Evolutionary conservation across 352 stramenopile species (phyloP), one percentile per base, ranked within the genome.

Genomic region (Globisporangium viniferum): DNA sequence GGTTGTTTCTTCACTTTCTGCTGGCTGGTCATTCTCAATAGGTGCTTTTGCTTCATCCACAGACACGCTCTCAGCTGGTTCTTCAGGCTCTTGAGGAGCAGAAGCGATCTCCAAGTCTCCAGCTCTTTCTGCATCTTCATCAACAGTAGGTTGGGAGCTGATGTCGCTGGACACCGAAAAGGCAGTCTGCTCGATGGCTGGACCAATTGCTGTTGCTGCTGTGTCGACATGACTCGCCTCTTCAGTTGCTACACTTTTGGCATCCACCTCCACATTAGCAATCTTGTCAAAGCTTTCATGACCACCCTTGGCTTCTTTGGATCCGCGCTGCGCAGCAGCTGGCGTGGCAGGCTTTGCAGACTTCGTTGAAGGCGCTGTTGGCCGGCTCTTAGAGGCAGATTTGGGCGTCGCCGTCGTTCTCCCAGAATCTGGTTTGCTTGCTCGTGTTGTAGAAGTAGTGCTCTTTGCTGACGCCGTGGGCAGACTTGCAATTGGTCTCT

Each of bases 301-400:
- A 12, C 14, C n/a, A 10, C 20, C 55, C 20, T 61, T 22, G 55
- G 5, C 31, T 18, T 31, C 24, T 61, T 44, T 7, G 41, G 14
- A 29, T 27, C 31, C 6, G 15, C 15, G 12, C 22, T 41, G 44
- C 31, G 31, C 31, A 10, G 35, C 9, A 55, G 60, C 27, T 35
- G 36, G n/a, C 9, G 31, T 46, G 24, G 22, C n/a, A 9, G 36
- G 53, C 9, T 61, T 68, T 20, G 20, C 53, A 29, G 15, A 15
- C 20, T 68, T 62, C 39, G 18, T 62, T 55, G 62, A 18, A 31
- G 46, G 35, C 24, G 29, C 24, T 49, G 14, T 20, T 48, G 35
- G 1, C 20, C 59, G 65, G 0, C 39, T 46, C 48, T 72, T 72
- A 10, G 41, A 64, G 3, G 67, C 27, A n/a, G 59, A 39, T 39